Percentiles rank a stretch among this genome's conserved stretches.
phyloP scores from a whole-genome alignment of 495 filamentous ascomycete species.

The Talaromyces borbonicus region DNA sequence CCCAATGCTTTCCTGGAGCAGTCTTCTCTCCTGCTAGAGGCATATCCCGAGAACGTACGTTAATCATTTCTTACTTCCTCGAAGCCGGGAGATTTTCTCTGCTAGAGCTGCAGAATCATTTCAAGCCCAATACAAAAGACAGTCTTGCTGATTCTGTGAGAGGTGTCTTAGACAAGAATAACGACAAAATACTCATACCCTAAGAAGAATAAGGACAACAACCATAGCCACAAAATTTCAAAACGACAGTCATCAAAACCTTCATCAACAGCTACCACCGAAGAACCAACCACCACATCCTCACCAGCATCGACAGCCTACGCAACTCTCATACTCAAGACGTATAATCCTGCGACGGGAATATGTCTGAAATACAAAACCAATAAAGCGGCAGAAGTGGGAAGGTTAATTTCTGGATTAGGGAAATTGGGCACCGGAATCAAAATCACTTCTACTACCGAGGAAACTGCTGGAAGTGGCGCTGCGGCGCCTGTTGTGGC shows the following conservation, averaged over 20 bases:
- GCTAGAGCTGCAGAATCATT: no score
- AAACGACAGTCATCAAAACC: constrained; percentile 11
- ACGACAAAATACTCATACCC: constrained; percentile 64
- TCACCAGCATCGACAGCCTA: constrained; percentile 20
- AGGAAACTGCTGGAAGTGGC: constrained; percentile 18
- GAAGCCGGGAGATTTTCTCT: constrained; percentile 8
- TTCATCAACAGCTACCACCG: constrained; percentile 13
- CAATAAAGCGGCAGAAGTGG: constrained; percentile 83
- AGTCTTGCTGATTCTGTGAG: no score
- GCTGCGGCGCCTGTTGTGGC: constrained; percentile 16
- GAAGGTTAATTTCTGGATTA: constrained; percentile 63
- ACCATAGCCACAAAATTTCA: constrained; percentile 4
- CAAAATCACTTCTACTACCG: constrained; percentile 52
- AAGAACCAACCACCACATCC: constrained; percentile 13
- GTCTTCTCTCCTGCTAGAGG: constrained; percentile 50
- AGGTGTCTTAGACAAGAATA: constrained; percentile 74
- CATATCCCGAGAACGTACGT: constrained; percentile 54
- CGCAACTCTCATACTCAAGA: constrained; percentile 73
- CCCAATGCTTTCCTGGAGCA: constrained; percentile 55
- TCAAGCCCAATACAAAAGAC: no score
- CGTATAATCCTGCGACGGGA: constrained; percentile 75
- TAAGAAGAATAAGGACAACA: constrained; percentile 12
- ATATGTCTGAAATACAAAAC: constrained; percentile 83
- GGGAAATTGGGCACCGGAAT: constrained; percentile 51
- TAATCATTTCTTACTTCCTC: neutral